phyloP scores from a whole-genome alignment of 2,329 filamentous ascomycete species.

The Pseudogymnoascus sp. region DNA sequence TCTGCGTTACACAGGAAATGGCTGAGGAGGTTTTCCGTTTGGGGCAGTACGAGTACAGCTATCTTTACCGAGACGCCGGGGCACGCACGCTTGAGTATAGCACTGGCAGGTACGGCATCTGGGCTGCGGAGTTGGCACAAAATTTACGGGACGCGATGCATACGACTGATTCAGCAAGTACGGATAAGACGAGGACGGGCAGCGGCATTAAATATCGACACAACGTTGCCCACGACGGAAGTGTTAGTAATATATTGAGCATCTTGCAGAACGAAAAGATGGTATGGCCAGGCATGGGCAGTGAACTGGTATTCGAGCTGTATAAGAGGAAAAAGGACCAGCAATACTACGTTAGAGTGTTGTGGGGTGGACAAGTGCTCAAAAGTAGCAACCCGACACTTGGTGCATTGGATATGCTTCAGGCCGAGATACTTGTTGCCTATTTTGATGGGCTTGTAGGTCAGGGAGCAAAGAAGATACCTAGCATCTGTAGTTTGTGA shows the following conservation, averaged over 20 bases:
- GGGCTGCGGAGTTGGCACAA: neutral
- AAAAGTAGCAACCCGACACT: neutral
- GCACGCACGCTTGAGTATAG: neutral
- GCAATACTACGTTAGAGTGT: neutral
- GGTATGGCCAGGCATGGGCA: neutral
- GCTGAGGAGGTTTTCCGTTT: neutral
- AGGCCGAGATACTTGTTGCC: neutral
- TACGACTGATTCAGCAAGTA: neutral
- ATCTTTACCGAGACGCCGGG: neutral
- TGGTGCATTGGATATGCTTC: neutral
- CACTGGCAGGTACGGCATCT: neutral
- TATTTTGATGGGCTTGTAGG: neutral
- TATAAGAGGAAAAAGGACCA: neutral
- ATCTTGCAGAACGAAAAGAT: neutral
- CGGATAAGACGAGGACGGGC: neutral
- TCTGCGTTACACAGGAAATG: neutral
- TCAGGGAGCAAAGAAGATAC: neutral
- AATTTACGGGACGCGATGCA: neutral
- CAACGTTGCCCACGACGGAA: neutral
- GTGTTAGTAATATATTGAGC: neutral
- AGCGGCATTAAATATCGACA: neutral
- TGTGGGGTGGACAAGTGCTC: neutral
- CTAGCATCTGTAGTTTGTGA: neutral
- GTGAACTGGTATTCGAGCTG: neutral
- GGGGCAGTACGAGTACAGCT: neutral